Evolutionary conservation across 2,329 filamentous ascomycete species (phyloP).

Genomic region (Akanthomyces uredinophilus): DNA sequence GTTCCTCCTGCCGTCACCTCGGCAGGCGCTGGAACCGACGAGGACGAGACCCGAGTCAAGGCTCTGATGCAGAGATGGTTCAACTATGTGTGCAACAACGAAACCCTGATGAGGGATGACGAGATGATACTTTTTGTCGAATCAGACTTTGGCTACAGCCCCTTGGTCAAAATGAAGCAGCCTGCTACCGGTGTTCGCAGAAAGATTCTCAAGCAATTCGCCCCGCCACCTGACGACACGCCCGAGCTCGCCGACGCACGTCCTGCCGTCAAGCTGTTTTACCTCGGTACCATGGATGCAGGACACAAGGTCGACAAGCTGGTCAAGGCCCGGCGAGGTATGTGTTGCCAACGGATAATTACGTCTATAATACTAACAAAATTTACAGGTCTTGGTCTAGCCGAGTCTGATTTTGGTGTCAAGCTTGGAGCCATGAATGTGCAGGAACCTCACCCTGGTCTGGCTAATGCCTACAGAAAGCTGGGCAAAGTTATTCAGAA

Average conservation of each 20-base stretch:
- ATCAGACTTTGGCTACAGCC: slow-evolving; percentile 96
- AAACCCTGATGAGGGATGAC: slow-evolving; percentile 88
- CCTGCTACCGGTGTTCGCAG: slow-evolving; percentile 91
- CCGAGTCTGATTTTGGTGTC: slow-evolving; percentile 89
- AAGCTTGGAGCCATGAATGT: slow-evolving; percentile 82
- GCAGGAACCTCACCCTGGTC: slow-evolving; percentile 83
- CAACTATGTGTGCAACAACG: slow-evolving; percentile 86
- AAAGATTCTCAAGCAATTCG: slow-evolving; percentile 97
- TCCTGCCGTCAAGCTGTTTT: slow-evolving; percentile 91
- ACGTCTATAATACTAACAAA: slow-evolving; percentile 18
- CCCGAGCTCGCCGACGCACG: slow-evolving; percentile 87
- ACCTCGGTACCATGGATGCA: slow-evolving; percentile 92
- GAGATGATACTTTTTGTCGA: slow-evolving; percentile 99
- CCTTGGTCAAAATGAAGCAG: slow-evolving; percentile 91
- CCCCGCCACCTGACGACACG: slow-evolving; percentile 93
- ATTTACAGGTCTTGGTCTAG: slow-evolving; percentile 73
- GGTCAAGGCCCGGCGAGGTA: slow-evolving; percentile 88
- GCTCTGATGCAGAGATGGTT: slow-evolving; percentile 89
- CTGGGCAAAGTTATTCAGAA: slow-evolving; percentile 90
- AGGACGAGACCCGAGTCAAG: slow-evolving; percentile 89
- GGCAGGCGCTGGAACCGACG: slow-evolving; percentile 90
- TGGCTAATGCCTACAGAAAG: slow-evolving; percentile 88
- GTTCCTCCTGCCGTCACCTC: slow-evolving; percentile 93
- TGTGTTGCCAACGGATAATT: slow-evolving; percentile 1
- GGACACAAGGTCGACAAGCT: slow-evolving; percentile 94